Conservation (phyloP, 345 rosid species). For the Lepidium sativum region DNA sequence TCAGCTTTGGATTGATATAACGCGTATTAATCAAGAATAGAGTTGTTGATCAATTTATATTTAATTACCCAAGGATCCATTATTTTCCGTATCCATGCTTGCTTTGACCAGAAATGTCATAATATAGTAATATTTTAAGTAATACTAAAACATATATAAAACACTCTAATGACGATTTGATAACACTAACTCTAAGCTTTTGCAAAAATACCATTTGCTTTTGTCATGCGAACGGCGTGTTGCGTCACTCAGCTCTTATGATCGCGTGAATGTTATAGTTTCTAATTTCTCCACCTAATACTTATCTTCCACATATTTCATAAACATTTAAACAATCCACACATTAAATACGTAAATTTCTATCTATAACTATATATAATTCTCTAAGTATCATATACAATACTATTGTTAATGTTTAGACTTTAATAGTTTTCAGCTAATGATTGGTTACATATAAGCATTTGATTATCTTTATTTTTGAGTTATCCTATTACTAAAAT, state of each 20-base stretch:
- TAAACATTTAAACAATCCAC: not conserved
- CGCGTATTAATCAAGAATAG: not conserved
- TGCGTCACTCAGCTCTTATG: slow-evolving; percentile 11
- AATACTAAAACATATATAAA: too few relatives aligned
- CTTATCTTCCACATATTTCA: not conserved
- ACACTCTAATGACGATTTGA: not conserved
- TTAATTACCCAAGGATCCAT: not conserved
- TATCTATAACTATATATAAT: not conserved
- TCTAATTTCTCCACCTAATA: slow-evolving; percentile 4
- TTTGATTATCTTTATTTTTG: not conserved
- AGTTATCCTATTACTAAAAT: not conserved
- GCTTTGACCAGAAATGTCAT: not conserved
- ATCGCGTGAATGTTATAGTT: slow-evolving; percentile 2
- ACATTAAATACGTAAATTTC: not conserved
- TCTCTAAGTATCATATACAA: too few relatives aligned
- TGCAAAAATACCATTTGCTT: slow-evolving; percentile 1
- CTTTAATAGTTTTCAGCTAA: not conserved
- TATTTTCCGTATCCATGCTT: not conserved
- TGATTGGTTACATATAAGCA: not conserved
- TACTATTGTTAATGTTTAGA: too few relatives aligned
- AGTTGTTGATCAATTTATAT: not conserved
- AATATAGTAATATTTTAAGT: not conserved
- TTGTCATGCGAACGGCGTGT: slow-evolving; percentile 29
- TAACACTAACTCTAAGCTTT: not conserved
- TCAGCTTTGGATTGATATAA: not conserved